Conservation (phyloP, 2,329 filamentous ascomycete species). For the Aspergillus aculeatus region DNA sequence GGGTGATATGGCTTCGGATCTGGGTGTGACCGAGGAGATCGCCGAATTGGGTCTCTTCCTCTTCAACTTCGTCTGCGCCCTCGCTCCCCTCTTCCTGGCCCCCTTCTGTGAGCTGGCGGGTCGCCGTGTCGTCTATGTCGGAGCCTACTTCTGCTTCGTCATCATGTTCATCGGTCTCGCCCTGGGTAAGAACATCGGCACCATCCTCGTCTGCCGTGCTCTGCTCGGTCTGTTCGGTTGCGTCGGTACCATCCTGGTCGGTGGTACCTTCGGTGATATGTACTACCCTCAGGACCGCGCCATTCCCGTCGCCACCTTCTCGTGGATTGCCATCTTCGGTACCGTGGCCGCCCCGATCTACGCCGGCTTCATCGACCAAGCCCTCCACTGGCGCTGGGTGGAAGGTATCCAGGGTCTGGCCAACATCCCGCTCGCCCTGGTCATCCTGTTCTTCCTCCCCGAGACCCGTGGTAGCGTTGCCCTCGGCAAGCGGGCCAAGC, state of each 20-base stretch:
- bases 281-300: conserved; percentile 48
- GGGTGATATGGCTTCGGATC: conserved; percentile 46
- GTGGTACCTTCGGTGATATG: conserved; percentile 53
- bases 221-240: conserved; percentile 52
- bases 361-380: conserved; percentile 54
- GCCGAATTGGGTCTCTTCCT: conserved; percentile 52
- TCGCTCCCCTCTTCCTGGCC: conserved; percentile 50
- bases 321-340: conserved; percentile 52
- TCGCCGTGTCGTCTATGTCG: conserved; percentile 48
- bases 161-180: conserved; percentile 51
- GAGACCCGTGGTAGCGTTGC: conserved; percentile 50
- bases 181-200: conserved; percentile 50
- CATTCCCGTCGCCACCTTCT: conserved; percentile 50
- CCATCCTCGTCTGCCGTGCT: conserved; percentile 49
- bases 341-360: conserved; percentile 56
- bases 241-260: conserved; percentile 52
- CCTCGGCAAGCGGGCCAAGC: conserved; percentile 52
- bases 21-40: conserved; percentile 43
- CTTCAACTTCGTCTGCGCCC: conserved; percentile 51
- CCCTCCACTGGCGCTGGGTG: conserved; percentile 55
- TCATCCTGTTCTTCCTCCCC: conserved; percentile 46
- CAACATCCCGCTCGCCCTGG: conserved; percentile 50
- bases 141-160: conserved; percentile 48
- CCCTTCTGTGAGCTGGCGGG: conserved; percentile 54
- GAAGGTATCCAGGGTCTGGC: conserved; percentile 54